Evolutionary conservation across 805 yeast species (phyloP).

Genomic region (Starmerella potacharoeniae): DNA sequence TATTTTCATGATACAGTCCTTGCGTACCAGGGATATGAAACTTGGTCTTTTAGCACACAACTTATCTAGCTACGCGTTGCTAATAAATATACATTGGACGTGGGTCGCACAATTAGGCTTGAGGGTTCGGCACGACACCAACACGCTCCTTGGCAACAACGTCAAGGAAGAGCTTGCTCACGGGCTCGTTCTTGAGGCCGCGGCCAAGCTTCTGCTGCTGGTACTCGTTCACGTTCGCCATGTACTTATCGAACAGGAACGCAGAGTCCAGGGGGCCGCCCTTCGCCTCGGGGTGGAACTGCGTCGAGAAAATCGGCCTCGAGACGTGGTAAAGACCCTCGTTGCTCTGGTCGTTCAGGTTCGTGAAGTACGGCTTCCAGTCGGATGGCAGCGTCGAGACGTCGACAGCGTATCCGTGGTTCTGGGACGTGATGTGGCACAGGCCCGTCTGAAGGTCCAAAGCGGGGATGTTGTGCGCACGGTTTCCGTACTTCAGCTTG

Average conservation of each 20-base stretch:
- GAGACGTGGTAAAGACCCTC: conserved; percentile 92
- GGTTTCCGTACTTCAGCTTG: conserved; percentile 94
- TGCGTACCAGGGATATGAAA: not conserved
- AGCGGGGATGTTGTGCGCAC: conserved; percentile 98
- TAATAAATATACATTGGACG: not conserved
- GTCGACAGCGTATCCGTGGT: conserved; percentile 97
- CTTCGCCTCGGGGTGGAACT: conserved; percentile 97
- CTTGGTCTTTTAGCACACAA: not conserved
- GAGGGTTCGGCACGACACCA: conserved; percentile 33
- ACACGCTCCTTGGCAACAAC: conserved; percentile 34
- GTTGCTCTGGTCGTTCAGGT: conserved; percentile 93
- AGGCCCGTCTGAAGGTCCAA: conserved; percentile 81
- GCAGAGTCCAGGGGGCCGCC: conserved; percentile 97
- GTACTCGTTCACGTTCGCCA: conserved; percentile 54
- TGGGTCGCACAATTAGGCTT: conserved; percentile 15
- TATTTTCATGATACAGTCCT: not conserved
- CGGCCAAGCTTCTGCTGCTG: conserved; percentile 35
- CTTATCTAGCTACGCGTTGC: not conserved
- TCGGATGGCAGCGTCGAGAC: conserved; percentile 56
- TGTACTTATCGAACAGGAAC: conserved; percentile 81
- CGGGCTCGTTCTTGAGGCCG: conserved; percentile 32
- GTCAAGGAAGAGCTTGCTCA: conserved; percentile 34
- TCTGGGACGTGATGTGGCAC: conserved; percentile 97
- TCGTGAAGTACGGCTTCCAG: conserved; percentile 91
- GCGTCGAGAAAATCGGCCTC: conserved; percentile 91